Conservation (phyloP, 306 rosid genomes). For the Rubus parviflorus region DNA sequence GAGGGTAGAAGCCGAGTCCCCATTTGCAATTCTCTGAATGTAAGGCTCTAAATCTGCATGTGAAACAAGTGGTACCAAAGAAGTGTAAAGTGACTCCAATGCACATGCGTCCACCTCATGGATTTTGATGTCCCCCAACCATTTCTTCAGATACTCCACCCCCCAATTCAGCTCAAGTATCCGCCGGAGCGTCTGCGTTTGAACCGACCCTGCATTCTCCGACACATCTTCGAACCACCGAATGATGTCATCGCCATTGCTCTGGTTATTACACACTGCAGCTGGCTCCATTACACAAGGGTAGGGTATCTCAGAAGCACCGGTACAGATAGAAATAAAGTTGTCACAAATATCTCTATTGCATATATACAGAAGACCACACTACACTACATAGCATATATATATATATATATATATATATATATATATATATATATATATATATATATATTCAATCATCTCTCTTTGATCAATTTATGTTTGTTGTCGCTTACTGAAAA, state of each 20-base stretch:
- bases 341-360: not conserved
- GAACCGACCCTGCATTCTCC: conserved; percentile 50
- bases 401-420: not conserved
- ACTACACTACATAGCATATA: not conserved
- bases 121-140: conserved; percentile 59
- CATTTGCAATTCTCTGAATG: conserved; percentile 79
- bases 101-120: conserved; percentile 52
- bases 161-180: conserved; percentile 69
- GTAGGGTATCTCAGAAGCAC: not conserved
- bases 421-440: not conserved
- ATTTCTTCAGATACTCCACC: conserved; percentile 66
- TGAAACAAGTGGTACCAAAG: conserved; percentile 71
- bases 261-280: conserved; percentile 14
- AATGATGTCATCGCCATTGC: conserved; percentile 41
- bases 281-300: conserved; percentile 45
- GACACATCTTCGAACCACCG: conserved; percentile 73
- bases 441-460: not conserved
- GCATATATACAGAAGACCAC: not conserved
- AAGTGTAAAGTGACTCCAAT: conserved; percentile 77
- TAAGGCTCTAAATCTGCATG: conserved; percentile 82
- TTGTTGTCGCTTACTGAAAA: conserved; percentile 15
- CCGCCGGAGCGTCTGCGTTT: conserved; percentile 56
- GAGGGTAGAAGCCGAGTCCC: conserved; percentile 60
- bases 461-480: not conserved
- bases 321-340: not conserved